These are phyloP conservation scores for Physocladia obscura DNA, from an alignment of 192 early-diverging fungal genomes.

Conservation along the genomic window DNA sequence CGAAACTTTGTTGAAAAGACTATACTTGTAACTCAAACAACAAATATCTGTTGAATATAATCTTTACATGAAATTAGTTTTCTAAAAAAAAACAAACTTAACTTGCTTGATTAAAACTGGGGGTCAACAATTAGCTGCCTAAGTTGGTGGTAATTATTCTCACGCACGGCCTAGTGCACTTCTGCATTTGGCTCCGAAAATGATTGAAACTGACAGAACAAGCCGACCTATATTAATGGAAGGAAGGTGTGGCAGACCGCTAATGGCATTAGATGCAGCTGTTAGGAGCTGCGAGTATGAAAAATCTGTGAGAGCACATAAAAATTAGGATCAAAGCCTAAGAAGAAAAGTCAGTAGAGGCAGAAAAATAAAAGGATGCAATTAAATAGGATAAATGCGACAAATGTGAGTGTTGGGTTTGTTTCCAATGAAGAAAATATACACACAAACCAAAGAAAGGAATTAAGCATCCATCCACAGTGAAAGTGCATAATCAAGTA, in stretches of 20 bases:
- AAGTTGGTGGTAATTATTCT: neutral
- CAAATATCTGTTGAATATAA: too few species aligned
- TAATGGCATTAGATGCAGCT: conserved; percentile 3
- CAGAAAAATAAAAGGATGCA: neutral
- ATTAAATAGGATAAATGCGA: neutral
- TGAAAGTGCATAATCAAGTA: conserved; percentile 3
- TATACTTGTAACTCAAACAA: too few species aligned
- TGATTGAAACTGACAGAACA: conserved; percentile 1
- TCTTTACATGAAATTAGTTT: too few species aligned
- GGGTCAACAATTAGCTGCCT: too few species aligned
- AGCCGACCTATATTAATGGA: conserved; percentile 1
- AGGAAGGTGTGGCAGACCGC: conserved; percentile 5
- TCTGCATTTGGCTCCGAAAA: neutral
- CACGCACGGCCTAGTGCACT: conserved; percentile 18
- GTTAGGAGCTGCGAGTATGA: neutral
- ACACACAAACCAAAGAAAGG: neutral
- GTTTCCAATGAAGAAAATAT: neutral
- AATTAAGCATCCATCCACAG: conserved; percentile 3
- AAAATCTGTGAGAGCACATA: too few species aligned
- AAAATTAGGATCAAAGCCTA: conserved; percentile 22
- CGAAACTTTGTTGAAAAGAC: too few species aligned
- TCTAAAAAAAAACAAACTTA: too few species aligned
- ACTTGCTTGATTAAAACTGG: too few species aligned
- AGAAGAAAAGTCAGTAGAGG: neutral
- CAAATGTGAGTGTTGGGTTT: conserved; percentile 1